phyloP scores from a whole-genome alignment of 2,329 filamentous ascomycete species.

The Sarocladiaceae sp. region DNA sequence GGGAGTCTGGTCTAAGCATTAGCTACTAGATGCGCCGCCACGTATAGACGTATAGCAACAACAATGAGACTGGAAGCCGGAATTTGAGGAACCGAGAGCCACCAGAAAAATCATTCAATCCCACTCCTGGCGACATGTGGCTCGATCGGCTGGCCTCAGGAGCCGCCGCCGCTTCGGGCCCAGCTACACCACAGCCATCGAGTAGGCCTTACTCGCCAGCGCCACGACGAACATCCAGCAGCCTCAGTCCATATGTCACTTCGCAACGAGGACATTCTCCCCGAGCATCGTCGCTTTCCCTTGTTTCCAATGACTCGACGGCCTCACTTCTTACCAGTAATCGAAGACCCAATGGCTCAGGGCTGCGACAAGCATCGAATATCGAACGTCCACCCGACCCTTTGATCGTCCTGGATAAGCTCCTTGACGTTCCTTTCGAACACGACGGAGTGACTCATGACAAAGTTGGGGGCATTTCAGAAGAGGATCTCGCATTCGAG shows the following conservation, averaged over 20 bases:
- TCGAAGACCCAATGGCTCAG: conserved; percentile 63
- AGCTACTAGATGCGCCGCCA: too few relatives aligned
- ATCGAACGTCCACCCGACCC: conserved; percentile 60
- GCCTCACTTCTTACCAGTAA: conserved; percentile 66
- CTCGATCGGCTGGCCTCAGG: conserved; percentile 78
- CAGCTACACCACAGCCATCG: conserved; percentile 57
- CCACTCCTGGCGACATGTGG: conserved; percentile 62
- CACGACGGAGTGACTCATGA: conserved; percentile 13
- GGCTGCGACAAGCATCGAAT: conserved; percentile 55
- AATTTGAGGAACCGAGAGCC: background rate
- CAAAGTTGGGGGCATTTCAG: conserved; percentile 26
- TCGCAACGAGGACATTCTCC: conserved; percentile 65
- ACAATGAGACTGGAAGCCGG: background rate
- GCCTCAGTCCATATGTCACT: conserved; percentile 64
- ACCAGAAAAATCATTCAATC: background rate
- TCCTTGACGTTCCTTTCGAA: conserved; percentile 31
- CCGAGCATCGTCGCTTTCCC: conserved; percentile 72
- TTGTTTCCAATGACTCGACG: conserved; percentile 73
- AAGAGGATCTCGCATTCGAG: conserved; percentile 56
- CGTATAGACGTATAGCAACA: background rate
- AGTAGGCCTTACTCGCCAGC: conserved; percentile 70
- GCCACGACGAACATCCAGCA: conserved; percentile 61
- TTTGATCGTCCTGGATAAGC: conserved; percentile 58
- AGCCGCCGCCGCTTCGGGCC: conserved; percentile 54
- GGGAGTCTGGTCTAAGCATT: too few relatives aligned